Evolutionary conservation across 2,329 filamentous ascomycete genomes (phyloP), one percentile per base, ranked within the genome.

Genomic region (Conoideocrella luteorostrata): DNA sequence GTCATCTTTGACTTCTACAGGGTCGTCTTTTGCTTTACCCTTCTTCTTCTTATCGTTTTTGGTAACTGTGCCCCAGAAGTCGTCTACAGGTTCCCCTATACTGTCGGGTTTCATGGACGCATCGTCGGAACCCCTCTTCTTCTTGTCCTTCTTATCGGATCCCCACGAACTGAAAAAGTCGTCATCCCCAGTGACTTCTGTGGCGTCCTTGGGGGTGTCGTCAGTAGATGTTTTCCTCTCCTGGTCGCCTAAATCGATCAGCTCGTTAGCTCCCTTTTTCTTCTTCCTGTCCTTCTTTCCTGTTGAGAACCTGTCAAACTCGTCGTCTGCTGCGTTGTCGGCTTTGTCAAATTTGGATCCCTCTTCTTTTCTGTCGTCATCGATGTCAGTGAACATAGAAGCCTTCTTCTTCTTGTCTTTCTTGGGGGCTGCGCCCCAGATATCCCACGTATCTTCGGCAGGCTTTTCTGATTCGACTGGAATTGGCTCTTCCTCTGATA

Each of bases 81-180:
- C 62, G 39, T 72, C 66, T 17, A 57, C 62, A 12, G 68, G 65
- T 46, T 72, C 70, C 49, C 72, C 68, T 35, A 66, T 64, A 21
- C 60, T 58, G 47, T 70, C 64, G 28, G 64, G 64, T 49, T 67
- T 68, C 48, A 65, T 57, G 41, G 56, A 59, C 43, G 54, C 51
- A 41, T 59, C 55, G 32, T 59, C 53, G 36, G 44, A 42, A 13
- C 39, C 57, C 32, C 65, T 64, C 46, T 67, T 68, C 44, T 63
- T 61, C 53, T 65, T 66, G 44, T 66, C 56, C 48, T 77, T 78
- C 54, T 77, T 77, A 10, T 68, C 65, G 41, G 71, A 76, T 24
- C 72, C 74, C 68, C 77, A 80, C 38, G 73, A 71, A 47, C 66
- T 71, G 57, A 77, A 78, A 51, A 77, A 76, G 45, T 74, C 74